Base-by-base conservation (phyloP, 331 rosid genomes). In the Cydonia oblonga region DNA sequence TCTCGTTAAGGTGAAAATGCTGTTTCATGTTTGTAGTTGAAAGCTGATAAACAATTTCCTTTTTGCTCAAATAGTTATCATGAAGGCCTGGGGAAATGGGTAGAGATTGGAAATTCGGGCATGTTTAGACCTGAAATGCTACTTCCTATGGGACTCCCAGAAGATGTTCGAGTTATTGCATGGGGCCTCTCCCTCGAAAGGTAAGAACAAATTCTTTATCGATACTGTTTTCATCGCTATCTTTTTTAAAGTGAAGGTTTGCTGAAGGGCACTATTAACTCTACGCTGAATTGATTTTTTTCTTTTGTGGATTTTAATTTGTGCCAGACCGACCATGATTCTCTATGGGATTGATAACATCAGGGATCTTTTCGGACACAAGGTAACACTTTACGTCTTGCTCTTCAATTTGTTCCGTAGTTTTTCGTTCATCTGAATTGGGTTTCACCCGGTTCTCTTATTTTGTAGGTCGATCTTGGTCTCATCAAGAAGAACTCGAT, bases 111-210 rank as follows among this genome's bases (percentile, higher is more conserved):
- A 67, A 93, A 93, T 78, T 93, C 98, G 15, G 98, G 98, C 66
- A 87, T 90, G 97, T 93, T 93, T 61, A 87, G 98, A 80, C 98
- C 98, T 42, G 98, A 93, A 78, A 93, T 90, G 98, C 75, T 93
- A 80, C 95, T 81, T 80, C 97, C 98, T 7, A 93, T 93, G 98
- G 96, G 97, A 76, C 89, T 93, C 61, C 98, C 98, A 9, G 97
- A 89, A 80, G 98, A 93, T 80, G 98, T 85, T 69, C 92, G 89
- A 72, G 97, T 88, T 33, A 81, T 86, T 75, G 92, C 97, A n/a
- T 93, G 98, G 96, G 97, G 98, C 6, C 97, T 91, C 78, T 93
- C 98, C 76, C 96, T 93, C 61, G 98, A 93, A 79, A 93, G 98
- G 97, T 90, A 70, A 72, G 82, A 75, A 22, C 29, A 56, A 49